Percentiles rank a stretch among this genome's conserved stretches.
phyloP scores from a whole-genome alignment of 2,329 filamentous ascomycete species.

The Epichloe brachyelytri region DNA sequence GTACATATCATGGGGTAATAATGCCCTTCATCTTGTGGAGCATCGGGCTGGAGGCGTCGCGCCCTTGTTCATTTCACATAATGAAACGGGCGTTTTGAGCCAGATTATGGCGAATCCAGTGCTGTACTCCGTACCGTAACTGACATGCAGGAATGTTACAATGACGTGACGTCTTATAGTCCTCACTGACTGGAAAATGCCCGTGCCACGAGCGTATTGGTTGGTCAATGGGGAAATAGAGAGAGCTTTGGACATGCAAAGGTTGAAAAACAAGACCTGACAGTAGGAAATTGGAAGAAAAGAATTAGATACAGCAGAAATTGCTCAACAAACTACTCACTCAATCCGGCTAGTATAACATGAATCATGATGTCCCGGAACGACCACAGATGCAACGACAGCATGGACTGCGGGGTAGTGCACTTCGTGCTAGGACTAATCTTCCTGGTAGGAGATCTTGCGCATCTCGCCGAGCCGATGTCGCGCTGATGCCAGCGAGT shows the following conservation, averaged over 20 bases:
- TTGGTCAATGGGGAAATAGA: not conserved
- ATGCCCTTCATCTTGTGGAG: not conserved
- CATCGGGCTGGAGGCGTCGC: not conserved
- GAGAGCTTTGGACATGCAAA: not conserved
- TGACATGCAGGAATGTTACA: not conserved
- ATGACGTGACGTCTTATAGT: not conserved
- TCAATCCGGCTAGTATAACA: not conserved
- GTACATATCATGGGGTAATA: not conserved
- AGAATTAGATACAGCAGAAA: not conserved
- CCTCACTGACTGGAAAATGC: not conserved
- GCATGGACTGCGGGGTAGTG: not conserved
- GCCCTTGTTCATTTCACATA: not conserved
- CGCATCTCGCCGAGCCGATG: slow-evolving; percentile 90
- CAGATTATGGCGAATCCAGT: not conserved
- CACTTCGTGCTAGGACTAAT: slow-evolving; percentile 28
- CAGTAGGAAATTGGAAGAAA: not conserved
- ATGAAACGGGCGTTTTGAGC: not conserved
- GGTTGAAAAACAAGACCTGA: not conserved
- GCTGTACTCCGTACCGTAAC: not conserved
- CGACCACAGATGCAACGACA: not conserved
- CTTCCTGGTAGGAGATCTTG: slow-evolving; percentile 88
- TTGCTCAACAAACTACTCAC: not conserved
- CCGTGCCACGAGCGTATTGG: too few species aligned
- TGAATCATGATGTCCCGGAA: not conserved
- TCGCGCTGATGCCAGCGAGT: slow-evolving; percentile 64